These are phyloP conservation scores for Dryas drummondii DNA, from an alignment of 306 rosid genomes.

Conservation along the genomic window DNA sequence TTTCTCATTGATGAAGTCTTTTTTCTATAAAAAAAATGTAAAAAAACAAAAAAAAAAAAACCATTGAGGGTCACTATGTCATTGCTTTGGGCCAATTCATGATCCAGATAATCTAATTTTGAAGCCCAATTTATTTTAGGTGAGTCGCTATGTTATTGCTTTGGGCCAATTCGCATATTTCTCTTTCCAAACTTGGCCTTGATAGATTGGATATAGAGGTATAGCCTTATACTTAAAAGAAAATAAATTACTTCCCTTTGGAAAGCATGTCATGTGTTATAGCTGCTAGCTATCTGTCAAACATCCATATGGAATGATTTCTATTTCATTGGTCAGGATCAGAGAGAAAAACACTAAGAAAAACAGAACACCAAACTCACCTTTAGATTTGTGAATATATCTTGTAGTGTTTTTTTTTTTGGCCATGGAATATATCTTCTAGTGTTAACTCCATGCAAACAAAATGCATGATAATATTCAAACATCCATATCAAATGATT, in stretches of 20 bases:
- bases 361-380: background rate
- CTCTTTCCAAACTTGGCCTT: too few relatives aligned
- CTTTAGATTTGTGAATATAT: background rate
- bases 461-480: conserved; percentile 24
- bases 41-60: too few relatives aligned
- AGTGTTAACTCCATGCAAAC: conserved; percentile 32
- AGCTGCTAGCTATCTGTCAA: background rate
- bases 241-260: background rate
- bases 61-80: too few relatives aligned
- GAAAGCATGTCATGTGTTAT: background rate
- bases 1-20: too few relatives aligned
- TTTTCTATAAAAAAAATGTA: too few relatives aligned
- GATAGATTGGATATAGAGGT: too few relatives aligned
- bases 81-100: too few relatives aligned
- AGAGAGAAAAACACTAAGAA: background rate
- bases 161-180: too few relatives aligned
- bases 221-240: too few relatives aligned
- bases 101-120: too few relatives aligned
- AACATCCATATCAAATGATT: conserved; percentile 53
- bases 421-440: background rate
- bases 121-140: too few relatives aligned
- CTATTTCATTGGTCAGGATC: background rate
- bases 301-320: background rate
- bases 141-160: too few relatives aligned
- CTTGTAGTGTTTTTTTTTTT: background rate